These are phyloP conservation scores for Tetraselmis chui DNA, from an alignment of 139 green algal species.

Conservation along the genomic window DNA sequence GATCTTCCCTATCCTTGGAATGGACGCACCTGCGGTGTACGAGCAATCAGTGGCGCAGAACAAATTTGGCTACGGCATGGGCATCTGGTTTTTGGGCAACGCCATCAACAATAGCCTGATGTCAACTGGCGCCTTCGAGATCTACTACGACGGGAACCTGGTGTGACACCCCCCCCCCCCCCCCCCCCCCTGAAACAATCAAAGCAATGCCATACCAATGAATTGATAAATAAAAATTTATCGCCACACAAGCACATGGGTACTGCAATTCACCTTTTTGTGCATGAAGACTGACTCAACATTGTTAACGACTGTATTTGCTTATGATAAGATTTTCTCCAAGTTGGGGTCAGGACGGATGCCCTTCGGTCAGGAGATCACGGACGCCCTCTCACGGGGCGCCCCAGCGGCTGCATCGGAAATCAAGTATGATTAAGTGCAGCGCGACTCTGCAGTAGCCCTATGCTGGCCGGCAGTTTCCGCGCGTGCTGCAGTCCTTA, in stretches of 20 bases:
- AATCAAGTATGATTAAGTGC: background rate
- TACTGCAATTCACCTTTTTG: too few relatives aligned
- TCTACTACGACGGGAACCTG: conserved; percentile 51
- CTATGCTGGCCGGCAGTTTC: background rate
- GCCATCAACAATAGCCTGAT: conserved; percentile 39
- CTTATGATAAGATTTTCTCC: conserved; percentile 46
- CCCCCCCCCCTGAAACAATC: background rate
- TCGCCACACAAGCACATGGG: too few relatives aligned
- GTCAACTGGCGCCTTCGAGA: conserved; percentile 64
- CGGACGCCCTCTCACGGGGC: background rate
- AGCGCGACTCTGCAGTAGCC: background rate
- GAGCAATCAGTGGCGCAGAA: conserved; percentile 21
- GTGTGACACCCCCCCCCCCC: conserved; percentile 18
- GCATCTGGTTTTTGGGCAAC: conserved; percentile 59
- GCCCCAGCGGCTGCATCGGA: background rate
- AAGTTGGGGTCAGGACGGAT: conserved; percentile 47
- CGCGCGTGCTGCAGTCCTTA: background rate
- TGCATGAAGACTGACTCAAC: too few relatives aligned
- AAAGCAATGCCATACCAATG: too few relatives aligned
- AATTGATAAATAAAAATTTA: too few relatives aligned
- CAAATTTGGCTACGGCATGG: conserved; percentile 21
- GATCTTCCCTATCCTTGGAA: conserved; percentile 31
- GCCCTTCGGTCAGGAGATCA: conserved; percentile 21
- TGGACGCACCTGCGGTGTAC: conserved; percentile 21
- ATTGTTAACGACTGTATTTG: too few relatives aligned